Percentiles rank a stretch among this genome's conserved stretches.
Evolutionary conservation across 495 filamentous ascomycete genomes (phyloP).

Genomic region (Amphirosellinia nigrospora): DNA sequence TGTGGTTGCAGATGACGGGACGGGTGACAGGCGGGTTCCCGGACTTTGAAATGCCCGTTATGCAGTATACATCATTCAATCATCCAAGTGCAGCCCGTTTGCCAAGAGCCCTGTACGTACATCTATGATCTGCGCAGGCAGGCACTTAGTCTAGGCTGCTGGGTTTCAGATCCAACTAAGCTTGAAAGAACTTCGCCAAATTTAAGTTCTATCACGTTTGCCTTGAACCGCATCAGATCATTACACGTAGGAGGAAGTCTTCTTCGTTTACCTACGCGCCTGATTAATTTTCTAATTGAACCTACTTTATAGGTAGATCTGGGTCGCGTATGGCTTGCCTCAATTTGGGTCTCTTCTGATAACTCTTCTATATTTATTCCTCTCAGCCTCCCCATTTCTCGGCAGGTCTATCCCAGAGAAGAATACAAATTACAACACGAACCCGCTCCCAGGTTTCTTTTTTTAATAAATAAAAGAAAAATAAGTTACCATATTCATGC

Average conservation of each 20-base stretch:
- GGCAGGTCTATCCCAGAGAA: neutral
- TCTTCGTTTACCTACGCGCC: neutral
- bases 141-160: neutral
- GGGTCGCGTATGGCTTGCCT: neutral
- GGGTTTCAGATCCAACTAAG: neutral
- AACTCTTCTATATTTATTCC: neutral
- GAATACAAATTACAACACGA: neutral
- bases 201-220: neutral
- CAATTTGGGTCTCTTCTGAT: neutral
- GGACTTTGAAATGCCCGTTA: conserved; percentile 6
- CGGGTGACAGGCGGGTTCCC: neutral
- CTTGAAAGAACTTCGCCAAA: neutral
- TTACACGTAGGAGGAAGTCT: neutral
- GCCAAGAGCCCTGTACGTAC: neutral
- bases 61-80: neutral
- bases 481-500: neutral
- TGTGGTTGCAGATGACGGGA: neutral
- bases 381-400: neutral
- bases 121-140: no score
- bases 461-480: neutral
- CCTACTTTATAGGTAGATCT: neutral
- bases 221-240: neutral
- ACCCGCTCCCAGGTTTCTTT: neutral
- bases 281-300: neutral
- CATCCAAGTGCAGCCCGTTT: no score